Conservation (phyloP, 2,329 filamentous ascomycete species). For the Tolypocladium tropicale region DNA sequence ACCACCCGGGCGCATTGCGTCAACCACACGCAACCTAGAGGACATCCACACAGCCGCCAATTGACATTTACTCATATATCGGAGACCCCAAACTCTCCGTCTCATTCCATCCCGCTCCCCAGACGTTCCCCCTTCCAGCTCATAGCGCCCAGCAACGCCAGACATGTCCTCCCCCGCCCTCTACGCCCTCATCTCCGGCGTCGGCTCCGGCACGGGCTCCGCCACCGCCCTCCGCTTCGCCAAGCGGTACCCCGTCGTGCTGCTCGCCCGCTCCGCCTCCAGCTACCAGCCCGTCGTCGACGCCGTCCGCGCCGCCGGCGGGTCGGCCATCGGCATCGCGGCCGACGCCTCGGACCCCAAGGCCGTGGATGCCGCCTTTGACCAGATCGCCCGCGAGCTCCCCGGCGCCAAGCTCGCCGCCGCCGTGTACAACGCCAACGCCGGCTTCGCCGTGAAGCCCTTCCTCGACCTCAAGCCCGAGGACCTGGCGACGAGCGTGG, state of each 20-base stretch:
- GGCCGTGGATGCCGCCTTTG: conserved; percentile 46
- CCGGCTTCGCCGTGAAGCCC: conserved; percentile 39
- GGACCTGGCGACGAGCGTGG: conserved; percentile 37
- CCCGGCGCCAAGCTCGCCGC: conserved; percentile 46
- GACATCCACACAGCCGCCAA: not conserved
- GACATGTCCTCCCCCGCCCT: conserved; percentile 24
- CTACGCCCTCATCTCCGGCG: conserved; percentile 61
- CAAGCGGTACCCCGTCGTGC: conserved; percentile 58
- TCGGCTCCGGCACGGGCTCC: conserved; percentile 57
- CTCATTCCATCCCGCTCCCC: not conserved
- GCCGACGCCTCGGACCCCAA: conserved; percentile 34
- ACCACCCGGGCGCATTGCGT: not conserved
- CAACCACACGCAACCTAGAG: not conserved
- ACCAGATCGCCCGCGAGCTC: conserved; percentile 50
- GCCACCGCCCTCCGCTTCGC: conserved; percentile 48
- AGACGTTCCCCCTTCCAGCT: not conserved
- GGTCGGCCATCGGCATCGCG: conserved; percentile 59
- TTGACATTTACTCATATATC: not conserved
- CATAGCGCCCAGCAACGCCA: too few relatives aligned
- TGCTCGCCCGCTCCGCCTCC: conserved; percentile 59
- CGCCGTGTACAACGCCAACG: conserved; percentile 60
- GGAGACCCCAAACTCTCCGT: too few relatives aligned
- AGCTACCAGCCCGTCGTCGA: conserved; percentile 56
- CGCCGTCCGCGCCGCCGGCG: conserved; percentile 58
- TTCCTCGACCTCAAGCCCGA: conserved; percentile 45